phyloP scores from a whole-genome alignment of 176 grass and related monocot genomes.

The Oryza meridionalis region DNA sequence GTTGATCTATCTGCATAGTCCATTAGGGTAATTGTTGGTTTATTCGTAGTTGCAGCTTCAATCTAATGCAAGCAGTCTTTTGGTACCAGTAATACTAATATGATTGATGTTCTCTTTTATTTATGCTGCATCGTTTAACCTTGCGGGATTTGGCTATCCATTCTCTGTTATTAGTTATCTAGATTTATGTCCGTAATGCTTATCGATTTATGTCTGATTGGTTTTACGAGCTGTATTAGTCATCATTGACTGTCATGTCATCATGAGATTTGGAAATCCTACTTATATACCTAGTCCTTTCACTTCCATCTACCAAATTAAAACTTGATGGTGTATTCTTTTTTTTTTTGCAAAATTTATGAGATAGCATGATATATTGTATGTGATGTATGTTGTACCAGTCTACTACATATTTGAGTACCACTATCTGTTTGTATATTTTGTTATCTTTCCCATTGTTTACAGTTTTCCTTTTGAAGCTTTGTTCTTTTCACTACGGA shows the following conservation, averaged over 20 bases:
- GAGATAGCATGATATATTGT: slow-evolving; percentile 13
- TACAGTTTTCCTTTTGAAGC: background rate
- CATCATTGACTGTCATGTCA: background rate
- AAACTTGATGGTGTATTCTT: slow-evolving; percentile 6
- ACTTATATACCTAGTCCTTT: slow-evolving; percentile 24
- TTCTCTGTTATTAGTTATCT: slow-evolving; percentile 17
- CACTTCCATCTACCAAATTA: background rate
- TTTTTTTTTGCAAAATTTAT: slow-evolving; percentile 11
- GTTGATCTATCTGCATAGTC: background rate
- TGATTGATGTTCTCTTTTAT: background rate
- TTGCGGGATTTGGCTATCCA: background rate
- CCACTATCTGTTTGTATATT: background rate
- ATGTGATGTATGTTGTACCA: slow-evolving; percentile 1
- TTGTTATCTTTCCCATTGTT: background rate
- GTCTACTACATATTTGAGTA: slow-evolving; percentile 2
- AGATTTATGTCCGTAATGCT: background rate
- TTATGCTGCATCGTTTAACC: background rate
- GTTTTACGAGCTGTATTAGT: slow-evolving; percentile 23
- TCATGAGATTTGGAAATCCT: background rate
- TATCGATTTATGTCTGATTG: slow-evolving; percentile 15
- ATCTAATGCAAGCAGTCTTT: background rate
- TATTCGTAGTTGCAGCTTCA: background rate
- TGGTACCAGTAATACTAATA: background rate
- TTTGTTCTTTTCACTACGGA: background rate
- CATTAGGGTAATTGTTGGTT: background rate